Evolutionary conservation across 2,329 filamentous ascomycete species (phyloP).

Genomic region (Laburnicola sp.): DNA sequence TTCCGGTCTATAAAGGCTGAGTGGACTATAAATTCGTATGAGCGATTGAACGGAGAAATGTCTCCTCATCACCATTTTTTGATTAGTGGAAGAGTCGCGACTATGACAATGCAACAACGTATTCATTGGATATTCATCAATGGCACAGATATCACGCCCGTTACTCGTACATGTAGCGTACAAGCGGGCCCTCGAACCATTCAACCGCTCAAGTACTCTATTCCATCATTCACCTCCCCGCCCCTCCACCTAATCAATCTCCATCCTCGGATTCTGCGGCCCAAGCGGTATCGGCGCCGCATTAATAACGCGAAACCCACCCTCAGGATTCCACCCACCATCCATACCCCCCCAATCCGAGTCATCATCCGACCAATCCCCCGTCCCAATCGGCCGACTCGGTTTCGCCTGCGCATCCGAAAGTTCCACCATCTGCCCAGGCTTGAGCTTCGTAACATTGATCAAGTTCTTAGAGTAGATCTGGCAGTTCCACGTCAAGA

Average conservation of each 20-base stretch:
- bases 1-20: too few species aligned
- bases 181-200: too few species aligned
- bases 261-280: background rate
- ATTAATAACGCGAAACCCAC: conserved; percentile 1
- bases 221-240: background rate
- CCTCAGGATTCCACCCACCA: background rate
- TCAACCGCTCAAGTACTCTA: background rate
- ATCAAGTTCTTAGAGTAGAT: conserved; percentile 5
- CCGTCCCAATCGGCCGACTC: background rate
- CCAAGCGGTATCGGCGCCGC: background rate
- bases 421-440: conserved; percentile 4
- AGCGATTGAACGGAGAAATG: too few species aligned
- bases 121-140: too few species aligned
- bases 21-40: too few species aligned
- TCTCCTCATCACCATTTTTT: too few species aligned
- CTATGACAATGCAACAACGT: too few species aligned
- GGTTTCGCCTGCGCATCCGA: background rate
- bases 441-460: conserved; percentile 3
- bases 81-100: too few species aligned
- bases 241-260: background rate
- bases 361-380: background rate
- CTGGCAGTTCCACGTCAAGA: conserved; percentile 5
- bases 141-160: too few species aligned
- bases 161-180: too few species aligned
- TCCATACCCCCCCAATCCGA: background rate